Base-by-base conservation (phyloP, 306 rosid genomes). In the Albizia julibrissin region DNA sequence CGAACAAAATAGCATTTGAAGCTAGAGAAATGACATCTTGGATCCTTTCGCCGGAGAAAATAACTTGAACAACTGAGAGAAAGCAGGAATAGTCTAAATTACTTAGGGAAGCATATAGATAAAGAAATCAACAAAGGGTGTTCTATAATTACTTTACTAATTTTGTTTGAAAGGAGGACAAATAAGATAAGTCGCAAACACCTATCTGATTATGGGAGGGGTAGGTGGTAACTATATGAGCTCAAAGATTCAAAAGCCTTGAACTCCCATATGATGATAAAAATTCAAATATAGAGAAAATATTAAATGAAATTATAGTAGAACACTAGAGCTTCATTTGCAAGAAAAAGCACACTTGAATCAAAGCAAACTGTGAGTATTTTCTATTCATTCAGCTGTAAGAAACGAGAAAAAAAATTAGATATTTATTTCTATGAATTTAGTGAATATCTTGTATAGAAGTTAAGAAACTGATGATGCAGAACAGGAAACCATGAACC, bases 11-110 rank as follows among this genome's bases (percentile, higher is more conserved):
- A 72, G 95, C 89, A 81, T 95, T 91, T 66, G 93, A 58, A 77
- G 92, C 81, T 79, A 89, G 71, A 81, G 97, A 86, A 69, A 86
- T 83, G 79, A 95, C 78, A 85, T 93, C 98, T 83, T 90, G 95
- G 83, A 93, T 89, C 91, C 87, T 89, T 86, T 95, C 98, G 52
- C 93, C 58, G 10, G 91, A 73, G 84, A 95, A 95, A 86, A 95
- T 80, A 83, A 89, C 86, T 61, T 77, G 91, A 80, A 75, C 69
- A 89, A 84, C 98, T 93, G 89, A 74, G 81, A 75, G 64, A 65
- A 77, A 71, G 71, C 5, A 49, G 21, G 69, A 67, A 31, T 49
- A 74, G 43, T 43, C 78, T 22, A 26, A 50, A 56, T 26, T 74
- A 74, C 4, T 69, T 6, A 24, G 39, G 27, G 52, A 84, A 34